Evolutionary conservation across 306 rosid species (phyloP).

Genomic region (Trichosanthes truncata): DNA sequence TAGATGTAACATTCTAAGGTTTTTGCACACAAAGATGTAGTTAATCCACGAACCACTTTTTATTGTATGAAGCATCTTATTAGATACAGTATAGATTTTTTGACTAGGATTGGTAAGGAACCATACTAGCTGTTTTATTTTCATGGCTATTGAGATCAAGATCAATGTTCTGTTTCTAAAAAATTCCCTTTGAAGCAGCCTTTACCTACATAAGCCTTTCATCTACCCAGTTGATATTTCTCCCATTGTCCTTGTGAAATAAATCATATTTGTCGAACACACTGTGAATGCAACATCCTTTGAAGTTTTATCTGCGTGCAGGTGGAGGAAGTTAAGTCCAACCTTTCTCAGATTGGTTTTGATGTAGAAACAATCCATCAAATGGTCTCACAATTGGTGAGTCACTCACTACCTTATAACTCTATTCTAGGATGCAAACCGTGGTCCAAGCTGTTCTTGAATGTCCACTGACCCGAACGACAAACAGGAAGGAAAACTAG

Average conservation of each 20-base stretch:
- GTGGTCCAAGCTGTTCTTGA: not conserved
- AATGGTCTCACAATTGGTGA: slow-evolving; percentile 45
- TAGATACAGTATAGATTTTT: not conserved
- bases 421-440: not conserved
- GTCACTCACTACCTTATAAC: slow-evolving; percentile 6
- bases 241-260: not conserved
- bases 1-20: not conserved
- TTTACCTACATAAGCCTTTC: not conserved
- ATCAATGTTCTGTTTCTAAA: not conserved
- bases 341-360: slow-evolving; percentile 63
- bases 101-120: not conserved
- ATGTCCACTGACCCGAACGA: slow-evolving; percentile 2
- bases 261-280: not conserved
- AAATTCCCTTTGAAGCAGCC: not conserved
- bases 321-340: slow-evolving; percentile 65
- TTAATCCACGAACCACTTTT: not conserved
- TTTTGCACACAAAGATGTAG: not conserved
- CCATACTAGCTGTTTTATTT: not conserved
- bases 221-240: not conserved
- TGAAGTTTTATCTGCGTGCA: slow-evolving; percentile 13
- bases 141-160: not conserved
- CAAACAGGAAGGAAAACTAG: slow-evolving; percentile 37
- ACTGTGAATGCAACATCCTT: not conserved
- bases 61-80: not conserved
- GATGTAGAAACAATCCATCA: slow-evolving; percentile 35